Base-by-base conservation (phyloP, 2,329 filamentous ascomycete species). In the Penicillium sp. region DNA sequence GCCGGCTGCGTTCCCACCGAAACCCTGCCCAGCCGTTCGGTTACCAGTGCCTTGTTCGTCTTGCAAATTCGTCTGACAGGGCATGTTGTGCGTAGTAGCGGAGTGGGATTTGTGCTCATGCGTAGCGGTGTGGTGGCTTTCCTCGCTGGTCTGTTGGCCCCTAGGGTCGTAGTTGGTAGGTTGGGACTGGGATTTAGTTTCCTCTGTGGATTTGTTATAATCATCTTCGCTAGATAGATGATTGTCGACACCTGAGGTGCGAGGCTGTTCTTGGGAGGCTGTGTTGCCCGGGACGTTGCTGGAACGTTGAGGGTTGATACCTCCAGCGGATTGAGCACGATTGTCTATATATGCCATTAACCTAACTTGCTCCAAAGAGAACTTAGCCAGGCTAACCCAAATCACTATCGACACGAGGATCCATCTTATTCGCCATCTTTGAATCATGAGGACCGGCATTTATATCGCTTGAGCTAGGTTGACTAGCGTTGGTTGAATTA, bases 81-180 rank as follows among this genome's bases (percentile, higher is more conserved):
- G 60, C 16, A 20, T 45, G 13, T 26, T 8, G 24, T 62, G 60
- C 32, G 24, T 60, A 34, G 55, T 58, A n/a, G 43, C 29, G 8
- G 53, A 53, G 29, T 62, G 60, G 13, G 57, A 52, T 29, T 58
- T 62, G 24, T 62, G 50, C 39, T 60, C 58, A 49, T 60, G 55
- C 26, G 48, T 57, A 22, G 55, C 47, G 39, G 43, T 57, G 13
- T 26, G 45, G 34, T 49, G 59, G 8, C 18, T 44, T n/a, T 59
- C 50, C 42, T 59, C 54, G n/a, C 37, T 51, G 13, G 29, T 45
- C 22, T n/a, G 5, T 39, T 50, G 38, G 16, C 40, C 50, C 34
- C 22, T 18, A 4, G 31, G n/a, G 22, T 43, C 34, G 31, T 22
- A 29, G 14, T 43, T 47, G 16, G 57, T 38, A 7, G 38, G 38